Base-by-base conservation (phyloP, 305 asterid species). In the Plantago lanceolata region DNA sequence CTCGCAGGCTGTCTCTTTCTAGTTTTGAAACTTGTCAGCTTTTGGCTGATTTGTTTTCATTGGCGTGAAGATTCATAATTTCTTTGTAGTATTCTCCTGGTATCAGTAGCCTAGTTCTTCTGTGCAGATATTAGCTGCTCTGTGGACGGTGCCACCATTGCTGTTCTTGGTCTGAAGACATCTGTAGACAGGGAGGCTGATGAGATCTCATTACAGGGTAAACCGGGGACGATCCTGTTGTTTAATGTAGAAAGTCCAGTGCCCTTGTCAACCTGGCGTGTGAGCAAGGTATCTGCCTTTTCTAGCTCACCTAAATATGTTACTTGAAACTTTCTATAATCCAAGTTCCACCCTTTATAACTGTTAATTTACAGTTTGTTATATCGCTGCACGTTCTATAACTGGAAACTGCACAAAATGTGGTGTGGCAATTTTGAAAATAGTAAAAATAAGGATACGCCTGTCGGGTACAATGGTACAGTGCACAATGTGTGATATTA, bases 71-170 rank as follows among this genome's bases (percentile, higher is more conserved):
- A n/a, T 17, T 17, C 48, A 37, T 16, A 6, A 1, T 48, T 48
- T 66, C 35, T 52, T 13, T 33, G 6, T 21, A 9, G 49, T 59
- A 49, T 21, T 50, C 61, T 60, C 52, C 57, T 28, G 16, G 63
- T 12, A 48, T 61, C 31, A 64, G 35, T 73, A 58, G 59, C 66
- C 66, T 43, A 73, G 28, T 69, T 75, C 28, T 50, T 73, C 17
- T 51, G 14, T 77, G 81, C 86, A 93, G 99, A 81, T 71, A 73
- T 93, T 68, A 61, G 90, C 52, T 89, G 90, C 76, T 82, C 99
- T 2, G 26, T 55, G 81, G 86, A 72, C 67, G 73, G 53, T 67
- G 79, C 90, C 64, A 75, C 78, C 57, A 84, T 93, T 69, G 95
- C 96, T 59, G 89, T 87, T 73, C 95, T 93, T 70, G 81, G 85